These are phyloP conservation scores for Fulvia fulva DNA, from an alignment of 2,329 filamentous ascomycete species.

Conservation along the genomic window DNA sequence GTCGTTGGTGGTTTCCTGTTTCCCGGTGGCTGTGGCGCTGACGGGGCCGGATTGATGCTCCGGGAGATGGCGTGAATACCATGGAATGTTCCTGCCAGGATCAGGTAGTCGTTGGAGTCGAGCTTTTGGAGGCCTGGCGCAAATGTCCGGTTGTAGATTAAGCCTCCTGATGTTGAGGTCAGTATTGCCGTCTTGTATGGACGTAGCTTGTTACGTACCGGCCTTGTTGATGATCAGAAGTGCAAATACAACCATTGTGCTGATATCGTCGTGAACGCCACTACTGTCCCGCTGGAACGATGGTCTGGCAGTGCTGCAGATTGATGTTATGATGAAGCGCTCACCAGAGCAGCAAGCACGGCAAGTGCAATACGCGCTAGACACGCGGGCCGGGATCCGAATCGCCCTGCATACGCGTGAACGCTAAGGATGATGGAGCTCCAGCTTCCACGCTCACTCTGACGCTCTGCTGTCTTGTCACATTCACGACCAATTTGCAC, in stretches of 20 bases:
- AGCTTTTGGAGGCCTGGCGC: constrained; percentile 82
- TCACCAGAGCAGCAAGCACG: background rate
- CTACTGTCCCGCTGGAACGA: too few relatives aligned
- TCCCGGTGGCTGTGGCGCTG: constrained; percentile 29
- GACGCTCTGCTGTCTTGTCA: background rate
- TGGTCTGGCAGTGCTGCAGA: too few relatives aligned
- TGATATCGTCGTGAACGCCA: too few relatives aligned
- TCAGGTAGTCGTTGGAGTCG: constrained; percentile 91
- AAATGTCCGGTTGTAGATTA: constrained; percentile 95
- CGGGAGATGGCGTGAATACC: constrained; percentile 66
- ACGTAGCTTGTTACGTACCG: constrained; percentile 35
- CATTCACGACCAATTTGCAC: background rate
- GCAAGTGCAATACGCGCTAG: background rate
- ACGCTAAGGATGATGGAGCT: background rate
- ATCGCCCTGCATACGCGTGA: background rate
- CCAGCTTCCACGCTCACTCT: background rate
- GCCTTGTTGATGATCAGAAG: constrained; percentile 99
- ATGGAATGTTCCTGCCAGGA: constrained; percentile 95
- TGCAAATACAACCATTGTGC: constrained; percentile 84
- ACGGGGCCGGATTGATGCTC: constrained; percentile 44
- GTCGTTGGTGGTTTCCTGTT: constrained; percentile 55
- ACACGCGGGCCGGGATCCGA: background rate
- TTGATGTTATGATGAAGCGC: background rate
- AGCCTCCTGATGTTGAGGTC: constrained; percentile 47
- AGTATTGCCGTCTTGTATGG: constrained; percentile 33